Evolutionary conservation across 1,139 yeast genomes (phyloP), one percentile per base, ranked within the genome.

Genomic region (Nakaseomyces nivariensis): DNA sequence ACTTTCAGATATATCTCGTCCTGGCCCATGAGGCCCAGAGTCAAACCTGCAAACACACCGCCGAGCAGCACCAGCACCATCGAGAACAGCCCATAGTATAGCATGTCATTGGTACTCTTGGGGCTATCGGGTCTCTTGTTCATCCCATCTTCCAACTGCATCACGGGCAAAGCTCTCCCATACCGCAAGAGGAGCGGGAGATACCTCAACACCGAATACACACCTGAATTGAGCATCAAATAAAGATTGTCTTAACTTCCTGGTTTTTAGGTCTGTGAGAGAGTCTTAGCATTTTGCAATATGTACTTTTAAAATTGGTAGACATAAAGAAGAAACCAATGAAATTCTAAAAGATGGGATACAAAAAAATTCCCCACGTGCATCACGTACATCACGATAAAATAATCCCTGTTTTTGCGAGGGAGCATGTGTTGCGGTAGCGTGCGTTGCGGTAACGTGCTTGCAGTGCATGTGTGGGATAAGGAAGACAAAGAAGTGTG

Each of bases 11-110:
- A 87, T 40, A 90, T 94, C 68, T 90, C 97, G 67, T 92, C 97
- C 68, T 90, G 97, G 55, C 97, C 97, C 98, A 92, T 92, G 33
- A 92, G 76, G 2, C 95, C 97, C 51, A 92, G 74, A 26, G 98
- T 92, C 48, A 92, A 73, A 7, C 97, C 98, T 2, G 98, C 97
- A 72, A 92, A 92, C 11, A 89, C 85, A 56, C 98, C 98, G 48
- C 98, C 98, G 4, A 89, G 76, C 42, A 92, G 66, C 1, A 92
- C 97, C 37, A 92, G 75, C 27, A 76, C 59, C 3, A 76, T 77
- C 0, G 96, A 85, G 3, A 85, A 71, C 38, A 76, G n/a, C 8
- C 44, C 44, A 4, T 41, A 41, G 34, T 41, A 41, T 8, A 41
- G 4, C 44, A 41, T n/a, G 27, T 29, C 44, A 9, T 27, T 13